Base-by-base conservation (phyloP, 176 grass and related monocot genomes). In the Elymus sibiricus region DNA sequence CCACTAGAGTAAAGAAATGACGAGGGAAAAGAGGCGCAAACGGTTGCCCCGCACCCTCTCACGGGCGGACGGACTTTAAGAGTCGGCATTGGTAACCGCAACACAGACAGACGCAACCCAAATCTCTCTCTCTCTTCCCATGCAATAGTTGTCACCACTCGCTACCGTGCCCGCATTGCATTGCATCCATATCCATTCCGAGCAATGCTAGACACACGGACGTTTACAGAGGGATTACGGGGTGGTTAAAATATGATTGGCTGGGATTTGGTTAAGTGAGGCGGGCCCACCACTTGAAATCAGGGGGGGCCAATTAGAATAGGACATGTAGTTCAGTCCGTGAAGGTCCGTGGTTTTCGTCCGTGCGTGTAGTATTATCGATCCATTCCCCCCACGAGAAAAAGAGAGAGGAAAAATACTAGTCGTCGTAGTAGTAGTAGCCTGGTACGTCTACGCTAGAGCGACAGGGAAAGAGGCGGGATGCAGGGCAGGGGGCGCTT, bases 101-200 rank as follows among this genome's bases (percentile, higher is more conserved):
- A 70, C 81, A 72, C 67, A 59, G 47, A 51, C 15, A 46, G 56
- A 74, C 75, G 7, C 65, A 13, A 37, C 63, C 64, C 63, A 86
- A 68, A 75, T 49, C 61, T 51, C 62, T 0, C 8, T 61, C 70
- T 59, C 83, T 69, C 77, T 6, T 35, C 37, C 37, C 38, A 69
- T 79, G 40, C 37, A 55, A 13, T 65, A 19, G 37, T 63, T 76
- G 89, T 78, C 85, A 55, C 51, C 46, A 44, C 85, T 11, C 42
- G 51, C 90, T 77, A 77, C 86, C 71, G 77, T 77, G 1, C 35
- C 28, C 2, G 77, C 16, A 53, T 53, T 2, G 49, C 49, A 17
- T 53, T 2, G 49, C 82, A 72, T 91, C 39, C 43, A 44, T 78
- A 82, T 88, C 90, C 86, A 85, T 79, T 70, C 77, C 62, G 35